A percentile compares a stretch with the other conserved stretches of the same genome.
phyloP scores from a whole-genome alignment of 1,284 basidiomycete genomes.

The Caloboletus inedulis region DNA sequence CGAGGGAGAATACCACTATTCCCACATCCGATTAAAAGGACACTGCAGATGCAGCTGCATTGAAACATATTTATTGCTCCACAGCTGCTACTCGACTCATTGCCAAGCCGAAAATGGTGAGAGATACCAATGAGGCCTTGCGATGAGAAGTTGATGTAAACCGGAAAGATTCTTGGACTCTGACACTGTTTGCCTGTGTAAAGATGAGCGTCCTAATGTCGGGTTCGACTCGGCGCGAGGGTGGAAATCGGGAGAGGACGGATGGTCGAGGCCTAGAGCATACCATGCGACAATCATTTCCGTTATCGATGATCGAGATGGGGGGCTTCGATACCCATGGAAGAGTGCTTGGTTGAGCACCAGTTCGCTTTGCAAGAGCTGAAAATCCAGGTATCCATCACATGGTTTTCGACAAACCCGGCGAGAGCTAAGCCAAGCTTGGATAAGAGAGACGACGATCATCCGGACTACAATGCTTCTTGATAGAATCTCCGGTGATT shows the following conservation, averaged over 20 bases:
- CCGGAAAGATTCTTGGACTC: background rate
- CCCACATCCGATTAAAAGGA: background rate
- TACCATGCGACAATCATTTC: slow-evolving; percentile 24
- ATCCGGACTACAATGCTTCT: slow-evolving; percentile 6
- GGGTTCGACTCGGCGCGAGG: background rate
- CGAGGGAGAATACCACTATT: background rate
- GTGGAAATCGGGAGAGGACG: background rate
- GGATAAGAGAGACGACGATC: slow-evolving; percentile 8
- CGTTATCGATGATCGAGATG: slow-evolving; percentile 23
- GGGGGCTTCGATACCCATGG: background rate
- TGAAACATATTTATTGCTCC: background rate
- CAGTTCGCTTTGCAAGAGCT: background rate
- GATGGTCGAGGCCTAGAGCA: background rate
- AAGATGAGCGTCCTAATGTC: background rate
- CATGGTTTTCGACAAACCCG: slow-evolving; percentile 1
- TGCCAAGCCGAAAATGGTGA: background rate
- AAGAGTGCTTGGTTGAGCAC: background rate
- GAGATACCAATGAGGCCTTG: background rate
- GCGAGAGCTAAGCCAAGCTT: background rate
- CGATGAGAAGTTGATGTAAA: background rate
- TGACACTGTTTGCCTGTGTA: background rate
- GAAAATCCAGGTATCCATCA: slow-evolving; percentile 1
- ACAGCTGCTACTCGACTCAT: background rate
- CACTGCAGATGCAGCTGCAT: background rate
- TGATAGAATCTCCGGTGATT: slow-evolving; percentile 11